Percentiles rank a stretch among this genome's conserved stretches.
These are phyloP conservation scores for Talaromyces atroroseus DNA, from an alignment of 2,329 filamentous ascomycete genomes.

Conservation along the genomic window DNA sequence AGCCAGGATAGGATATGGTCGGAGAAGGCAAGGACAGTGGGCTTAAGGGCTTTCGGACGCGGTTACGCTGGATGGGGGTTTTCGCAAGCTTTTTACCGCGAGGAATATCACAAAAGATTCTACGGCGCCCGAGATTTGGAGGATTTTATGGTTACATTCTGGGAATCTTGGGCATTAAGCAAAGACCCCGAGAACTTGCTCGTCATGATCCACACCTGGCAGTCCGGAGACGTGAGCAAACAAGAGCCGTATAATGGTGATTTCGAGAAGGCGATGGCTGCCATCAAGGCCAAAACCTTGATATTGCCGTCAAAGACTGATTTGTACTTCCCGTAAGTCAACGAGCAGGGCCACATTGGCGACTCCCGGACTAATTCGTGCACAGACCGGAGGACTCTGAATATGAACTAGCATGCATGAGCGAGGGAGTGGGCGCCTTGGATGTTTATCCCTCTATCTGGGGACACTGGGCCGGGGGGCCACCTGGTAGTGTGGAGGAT, in stretches of 20 bases:
- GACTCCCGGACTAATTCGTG: constrained; percentile 9
- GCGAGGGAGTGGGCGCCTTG: constrained; percentile 52
- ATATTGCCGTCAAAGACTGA: constrained; percentile 69
- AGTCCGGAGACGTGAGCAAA: constrained; percentile 63
- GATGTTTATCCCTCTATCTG: constrained; percentile 56
- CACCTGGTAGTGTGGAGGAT: constrained; percentile 65
- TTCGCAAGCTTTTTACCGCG: constrained; percentile 70
- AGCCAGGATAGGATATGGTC: constrained; percentile 45
- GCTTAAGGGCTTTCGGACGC: constrained; percentile 65
- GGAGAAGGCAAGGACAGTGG: constrained; percentile 48
- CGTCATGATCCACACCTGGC: constrained; percentile 73
- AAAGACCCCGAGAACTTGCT: constrained; percentile 68
- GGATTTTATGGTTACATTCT: constrained; percentile 68
- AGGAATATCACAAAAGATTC: constrained; percentile 59
- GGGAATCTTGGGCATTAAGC: constrained; percentile 62
- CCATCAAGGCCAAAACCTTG: constrained; percentile 66
- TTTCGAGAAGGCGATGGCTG: constrained; percentile 60
- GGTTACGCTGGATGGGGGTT: constrained; percentile 78
- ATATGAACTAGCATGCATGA: constrained; percentile 63
- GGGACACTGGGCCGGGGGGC: constrained; percentile 64
- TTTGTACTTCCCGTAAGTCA: constrained; percentile 66
- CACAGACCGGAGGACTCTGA: constrained; percentile 67
- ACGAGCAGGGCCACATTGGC: background rate
- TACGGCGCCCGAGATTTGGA: constrained; percentile 65
- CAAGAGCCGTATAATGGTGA: constrained; percentile 64